Conservation (phyloP, 805 yeast genomes). For the Starmerella floricola region DNA sequence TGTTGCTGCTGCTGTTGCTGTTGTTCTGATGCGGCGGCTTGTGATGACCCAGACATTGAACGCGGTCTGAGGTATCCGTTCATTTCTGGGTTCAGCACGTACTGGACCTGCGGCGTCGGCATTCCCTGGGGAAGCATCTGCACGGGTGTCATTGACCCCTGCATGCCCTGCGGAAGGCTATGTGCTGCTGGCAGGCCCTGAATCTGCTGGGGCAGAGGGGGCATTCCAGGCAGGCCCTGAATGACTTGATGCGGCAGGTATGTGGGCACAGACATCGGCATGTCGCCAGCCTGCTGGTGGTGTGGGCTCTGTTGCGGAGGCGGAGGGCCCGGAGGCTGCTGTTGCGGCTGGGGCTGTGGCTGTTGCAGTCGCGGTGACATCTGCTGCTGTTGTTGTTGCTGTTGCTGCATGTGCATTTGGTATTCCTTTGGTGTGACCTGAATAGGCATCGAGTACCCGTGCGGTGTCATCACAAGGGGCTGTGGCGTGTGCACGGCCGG, state of each 20-base stretch:
- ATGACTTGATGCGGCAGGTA: constrained; percentile 3
- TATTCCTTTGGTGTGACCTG: background rate
- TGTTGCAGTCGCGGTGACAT: constrained; percentile 9
- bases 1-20: constrained; percentile 1
- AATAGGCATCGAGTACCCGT: background rate
- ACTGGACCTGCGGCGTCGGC: constrained; percentile 2
- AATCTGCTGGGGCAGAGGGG: constrained; percentile 2
- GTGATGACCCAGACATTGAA: background rate
- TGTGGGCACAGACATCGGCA: constrained; percentile 1
- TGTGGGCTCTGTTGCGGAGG: constrained; percentile 5
- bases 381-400: constrained; percentile 2
- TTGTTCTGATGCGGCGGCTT: no score
- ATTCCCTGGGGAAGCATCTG: constrained; percentile 3
- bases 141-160: background rate
- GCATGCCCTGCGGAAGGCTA: constrained; percentile 1
- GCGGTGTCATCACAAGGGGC: constrained; percentile 2
- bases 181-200: no score
- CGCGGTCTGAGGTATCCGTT: constrained; percentile 2
- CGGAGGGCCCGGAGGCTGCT: constrained; percentile 3
- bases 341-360: constrained; percentile 6
- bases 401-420: constrained; percentile 10
- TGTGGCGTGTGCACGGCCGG: constrained; percentile 2
- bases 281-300: background rate
- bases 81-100: background rate
- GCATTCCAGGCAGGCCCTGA: constrained; percentile 1